These are phyloP conservation scores for Rehmannia glutinosa DNA, from an alignment of 257 asterid species.

Conservation along the genomic window DNA sequence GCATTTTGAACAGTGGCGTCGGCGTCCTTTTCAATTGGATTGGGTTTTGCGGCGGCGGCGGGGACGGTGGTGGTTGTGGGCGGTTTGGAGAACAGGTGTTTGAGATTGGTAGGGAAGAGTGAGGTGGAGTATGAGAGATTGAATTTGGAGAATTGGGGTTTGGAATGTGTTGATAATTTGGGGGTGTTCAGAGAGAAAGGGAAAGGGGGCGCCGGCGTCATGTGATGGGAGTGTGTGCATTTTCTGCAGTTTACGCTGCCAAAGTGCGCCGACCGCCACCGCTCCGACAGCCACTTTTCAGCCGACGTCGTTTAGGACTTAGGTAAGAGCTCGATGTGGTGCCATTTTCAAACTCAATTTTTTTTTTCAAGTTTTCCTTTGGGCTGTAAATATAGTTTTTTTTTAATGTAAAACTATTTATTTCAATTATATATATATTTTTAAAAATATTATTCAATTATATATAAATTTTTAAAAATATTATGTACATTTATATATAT, in stretches of 20 bases:
- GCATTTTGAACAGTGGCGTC: slow-evolving; percentile 20
- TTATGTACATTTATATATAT: too few relatives aligned
- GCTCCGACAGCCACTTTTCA: not conserved
- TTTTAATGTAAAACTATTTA: too few relatives aligned
- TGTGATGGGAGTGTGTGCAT: slow-evolving; percentile 7
- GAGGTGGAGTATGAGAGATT: slow-evolving; percentile 28
- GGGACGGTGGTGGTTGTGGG: slow-evolving; percentile 15
- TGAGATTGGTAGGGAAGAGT: slow-evolving; percentile 34
- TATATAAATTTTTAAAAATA: too few relatives aligned
- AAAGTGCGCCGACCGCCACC: not conserved
- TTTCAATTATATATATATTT: too few relatives aligned
- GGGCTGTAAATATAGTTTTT: too few relatives aligned
- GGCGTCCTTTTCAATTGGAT: not conserved
- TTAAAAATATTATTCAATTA: too few relatives aligned
- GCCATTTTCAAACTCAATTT: too few relatives aligned
- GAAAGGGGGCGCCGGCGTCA: slow-evolving; percentile 1
- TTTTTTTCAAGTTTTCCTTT: too few relatives aligned
- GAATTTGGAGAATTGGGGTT: slow-evolving; percentile 8
- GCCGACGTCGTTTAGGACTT: not conserved
- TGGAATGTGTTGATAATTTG: slow-evolving; percentile 4
- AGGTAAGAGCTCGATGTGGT: too few relatives aligned
- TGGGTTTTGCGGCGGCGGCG: slow-evolving; percentile 6
- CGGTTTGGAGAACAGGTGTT: slow-evolving; percentile 27
- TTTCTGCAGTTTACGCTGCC: not conserved
- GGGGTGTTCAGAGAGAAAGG: slow-evolving; percentile 6